phyloP scores from a whole-genome alignment of 352 stramenopile genomes.

The Phytopythium chamaehyphon region DNA sequence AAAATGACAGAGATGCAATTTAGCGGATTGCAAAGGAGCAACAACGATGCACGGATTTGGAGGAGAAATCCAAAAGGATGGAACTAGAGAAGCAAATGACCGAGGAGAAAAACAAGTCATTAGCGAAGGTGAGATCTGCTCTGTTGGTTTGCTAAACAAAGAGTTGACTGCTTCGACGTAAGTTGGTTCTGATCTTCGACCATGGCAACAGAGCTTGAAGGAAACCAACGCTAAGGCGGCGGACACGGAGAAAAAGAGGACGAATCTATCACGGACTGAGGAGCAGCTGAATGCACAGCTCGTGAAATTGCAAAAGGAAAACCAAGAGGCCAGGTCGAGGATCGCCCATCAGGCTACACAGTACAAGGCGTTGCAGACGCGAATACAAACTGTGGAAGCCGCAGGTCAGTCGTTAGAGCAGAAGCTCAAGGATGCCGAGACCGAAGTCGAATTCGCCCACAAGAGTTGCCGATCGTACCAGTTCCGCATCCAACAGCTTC shows the following conservation, averaged over 20 bases:
- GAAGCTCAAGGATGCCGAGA: slow-evolving; percentile 31
- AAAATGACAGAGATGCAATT: slow-evolving; percentile 3
- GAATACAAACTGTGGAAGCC: slow-evolving; percentile 33
- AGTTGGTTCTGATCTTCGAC: not conserved
- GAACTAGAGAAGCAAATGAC: slow-evolving; percentile 36
- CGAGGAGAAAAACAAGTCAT: slow-evolving; percentile 36
- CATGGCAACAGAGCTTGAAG: slow-evolving; percentile 31
- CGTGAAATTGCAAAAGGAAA: slow-evolving; percentile 41
- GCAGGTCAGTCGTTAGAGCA: slow-evolving; percentile 20
- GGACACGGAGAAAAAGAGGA: slow-evolving; percentile 40
- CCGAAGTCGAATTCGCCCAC: slow-evolving; percentile 43
- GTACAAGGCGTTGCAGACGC: slow-evolving; percentile 44
- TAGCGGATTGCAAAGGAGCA: slow-evolving; percentile 10
- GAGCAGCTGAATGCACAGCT: slow-evolving; percentile 38
- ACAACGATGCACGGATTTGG: slow-evolving; percentile 9
- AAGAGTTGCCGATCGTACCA: slow-evolving; percentile 51
- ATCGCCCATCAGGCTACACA: slow-evolving; percentile 34
- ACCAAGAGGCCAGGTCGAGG: slow-evolving; percentile 45
- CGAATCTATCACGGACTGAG: slow-evolving; percentile 26
- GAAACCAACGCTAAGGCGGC: slow-evolving; percentile 24
- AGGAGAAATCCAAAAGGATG: slow-evolving; percentile 13
- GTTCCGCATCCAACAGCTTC: slow-evolving; percentile 64
- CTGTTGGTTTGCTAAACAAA: no score
- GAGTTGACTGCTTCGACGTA: no score
- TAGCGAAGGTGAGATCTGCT: slow-evolving; percentile 24